Conservation (phyloP, 495 filamentous ascomycete genomes). For the Aspergillus cavernicola region DNA sequence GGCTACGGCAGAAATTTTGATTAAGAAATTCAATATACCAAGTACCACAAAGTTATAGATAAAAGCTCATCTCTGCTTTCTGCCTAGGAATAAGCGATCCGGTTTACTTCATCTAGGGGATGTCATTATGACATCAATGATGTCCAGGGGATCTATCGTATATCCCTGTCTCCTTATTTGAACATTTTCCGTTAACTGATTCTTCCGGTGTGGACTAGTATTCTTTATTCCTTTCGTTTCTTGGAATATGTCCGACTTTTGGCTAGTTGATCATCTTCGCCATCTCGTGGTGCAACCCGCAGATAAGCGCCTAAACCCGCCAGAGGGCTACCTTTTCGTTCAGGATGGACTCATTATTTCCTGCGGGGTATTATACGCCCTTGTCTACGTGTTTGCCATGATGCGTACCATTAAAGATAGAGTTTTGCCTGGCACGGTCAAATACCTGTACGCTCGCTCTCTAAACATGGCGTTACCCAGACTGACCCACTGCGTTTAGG, state of each 20-base stretch:
- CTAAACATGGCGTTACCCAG: constrained; percentile 1
- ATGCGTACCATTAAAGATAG: constrained; percentile 10
- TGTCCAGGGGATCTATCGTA: too few relatives aligned
- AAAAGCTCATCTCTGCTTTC: too few relatives aligned
- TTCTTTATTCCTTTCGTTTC: too few relatives aligned
- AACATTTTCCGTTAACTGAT: too few relatives aligned
- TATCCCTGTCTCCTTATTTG: too few relatives aligned
- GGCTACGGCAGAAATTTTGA: too few relatives aligned
- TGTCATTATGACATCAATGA: too few relatives aligned
- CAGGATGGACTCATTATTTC: constrained; percentile 22
- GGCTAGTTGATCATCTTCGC: background rate
- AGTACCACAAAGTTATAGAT: too few relatives aligned
- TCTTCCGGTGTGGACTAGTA: too few relatives aligned
- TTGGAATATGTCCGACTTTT: background rate
- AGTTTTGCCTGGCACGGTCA: background rate
- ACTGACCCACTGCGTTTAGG: background rate
- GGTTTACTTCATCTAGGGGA: too few relatives aligned
- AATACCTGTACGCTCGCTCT: constrained; percentile 6
- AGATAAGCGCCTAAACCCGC: constrained; percentile 10
- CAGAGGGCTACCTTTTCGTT: constrained; percentile 20
- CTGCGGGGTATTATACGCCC: constrained; percentile 18
- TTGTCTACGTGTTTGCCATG: constrained; percentile 18
- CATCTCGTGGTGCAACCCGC: constrained; percentile 17
- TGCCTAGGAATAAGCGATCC: too few relatives aligned
- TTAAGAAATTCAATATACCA: too few relatives aligned